Conservation (phyloP, 495 filamentous ascomycete genomes). For the Penicillium nucicola region DNA sequence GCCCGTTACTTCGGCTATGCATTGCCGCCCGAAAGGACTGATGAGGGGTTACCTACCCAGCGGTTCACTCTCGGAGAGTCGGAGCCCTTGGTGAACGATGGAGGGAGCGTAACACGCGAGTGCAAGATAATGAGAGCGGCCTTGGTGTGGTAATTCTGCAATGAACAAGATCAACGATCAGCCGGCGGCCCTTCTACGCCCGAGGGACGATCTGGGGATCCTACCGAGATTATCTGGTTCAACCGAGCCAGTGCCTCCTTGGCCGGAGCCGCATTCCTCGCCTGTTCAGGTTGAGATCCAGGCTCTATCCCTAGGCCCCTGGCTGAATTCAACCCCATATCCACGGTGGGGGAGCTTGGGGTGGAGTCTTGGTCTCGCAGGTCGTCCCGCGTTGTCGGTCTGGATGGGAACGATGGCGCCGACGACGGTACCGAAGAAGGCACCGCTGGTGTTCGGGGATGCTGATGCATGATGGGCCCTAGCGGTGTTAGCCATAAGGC, state of each 20-base stretch:
- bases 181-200: neutral
- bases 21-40: neutral
- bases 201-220: slow-evolving; percentile 13
- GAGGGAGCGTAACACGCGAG: slow-evolving; percentile 68
- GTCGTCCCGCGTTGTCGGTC: slow-evolving; percentile 68
- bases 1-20: neutral
- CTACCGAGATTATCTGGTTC: slow-evolving; percentile 87
- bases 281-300: slow-evolving; percentile 43
- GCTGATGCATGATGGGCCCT: slow-evolving; percentile 72
- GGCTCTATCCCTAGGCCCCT: slow-evolving; percentile 42
- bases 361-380: slow-evolving; percentile 56
- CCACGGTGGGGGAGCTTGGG: slow-evolving; percentile 31
- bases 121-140: slow-evolving; percentile 81
- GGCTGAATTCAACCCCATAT: slow-evolving; percentile 34
- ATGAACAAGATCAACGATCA: slow-evolving; percentile 8
- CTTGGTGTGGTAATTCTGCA: slow-evolving; percentile 87
- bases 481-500: neutral
- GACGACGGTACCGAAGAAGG: slow-evolving; percentile 60
- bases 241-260: slow-evolving; percentile 69
- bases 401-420: slow-evolving; percentile 62
- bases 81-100: slow-evolving; percentile 55
- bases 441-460: slow-evolving; percentile 63
- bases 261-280: slow-evolving; percentile 29
- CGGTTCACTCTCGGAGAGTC: slow-evolving; percentile 70
- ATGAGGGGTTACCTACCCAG: slow-evolving; percentile 69